These are phyloP conservation scores for Podaxis sp. DNA, from an alignment of 768 basidiomycete species.

Conservation along the genomic window DNA sequence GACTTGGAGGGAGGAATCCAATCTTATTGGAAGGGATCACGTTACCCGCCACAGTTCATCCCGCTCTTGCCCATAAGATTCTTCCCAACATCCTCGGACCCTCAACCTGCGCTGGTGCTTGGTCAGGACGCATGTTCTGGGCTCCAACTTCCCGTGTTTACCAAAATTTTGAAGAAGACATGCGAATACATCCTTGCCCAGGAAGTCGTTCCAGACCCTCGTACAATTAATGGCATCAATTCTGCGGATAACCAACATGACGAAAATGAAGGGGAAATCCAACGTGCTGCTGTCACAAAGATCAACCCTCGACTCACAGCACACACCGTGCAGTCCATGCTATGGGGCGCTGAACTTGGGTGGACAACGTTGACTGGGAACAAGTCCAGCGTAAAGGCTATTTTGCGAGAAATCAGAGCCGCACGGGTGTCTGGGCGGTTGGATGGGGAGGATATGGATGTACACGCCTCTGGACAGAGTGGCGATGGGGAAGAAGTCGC, in stretches of 20 bases:
- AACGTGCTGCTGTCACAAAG: constrained; percentile 52
- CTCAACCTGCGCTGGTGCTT: constrained; percentile 7
- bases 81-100: constrained; percentile 33
- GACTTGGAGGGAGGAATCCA: constrained; percentile 7
- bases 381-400: constrained; percentile 68
- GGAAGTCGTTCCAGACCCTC: constrained; percentile 38
- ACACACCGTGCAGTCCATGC: constrained; percentile 76
- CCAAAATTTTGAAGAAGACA: constrained; percentile 46
- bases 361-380: constrained; percentile 93
- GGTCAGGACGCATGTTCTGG: not conserved
- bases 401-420: constrained; percentile 66
- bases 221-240: constrained; percentile 20
- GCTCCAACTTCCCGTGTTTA: constrained; percentile 34
- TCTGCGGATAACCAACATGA: not conserved
- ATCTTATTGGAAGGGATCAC: constrained; percentile 63
- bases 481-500: constrained; percentile 20
- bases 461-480: constrained; percentile 13
- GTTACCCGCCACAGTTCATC: constrained; percentile 53
- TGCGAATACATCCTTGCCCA: constrained; percentile 56
- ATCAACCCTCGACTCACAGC: constrained; percentile 63
- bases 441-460: constrained; percentile 24
- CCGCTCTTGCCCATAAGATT: constrained; percentile 59
- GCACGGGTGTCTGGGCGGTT: constrained; percentile 33
- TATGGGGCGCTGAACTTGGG: constrained; percentile 63
- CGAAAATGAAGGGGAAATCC: constrained; percentile 37